Evolutionary conservation across 2,329 filamentous ascomycete genomes (phyloP).

Genomic region (Emmonsiellopsis sp.): DNA sequence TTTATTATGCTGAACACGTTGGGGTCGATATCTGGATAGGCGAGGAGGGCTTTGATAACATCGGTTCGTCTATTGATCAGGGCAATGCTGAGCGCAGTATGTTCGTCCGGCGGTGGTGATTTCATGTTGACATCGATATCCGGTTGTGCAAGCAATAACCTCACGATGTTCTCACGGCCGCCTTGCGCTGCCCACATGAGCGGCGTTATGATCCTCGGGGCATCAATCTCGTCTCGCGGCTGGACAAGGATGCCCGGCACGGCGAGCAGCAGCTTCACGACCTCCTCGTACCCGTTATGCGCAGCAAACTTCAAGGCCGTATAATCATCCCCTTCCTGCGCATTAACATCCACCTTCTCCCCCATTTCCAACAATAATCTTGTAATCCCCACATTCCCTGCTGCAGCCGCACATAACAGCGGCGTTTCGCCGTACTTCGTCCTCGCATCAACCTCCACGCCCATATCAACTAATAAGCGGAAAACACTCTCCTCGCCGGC

Average conservation of each 20-base stretch:
- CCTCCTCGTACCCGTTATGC: slow-evolving; percentile 11
- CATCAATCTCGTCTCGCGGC: not conserved
- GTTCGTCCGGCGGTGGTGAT: not conserved
- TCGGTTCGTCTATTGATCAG: not conserved
- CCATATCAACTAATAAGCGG: slow-evolving; percentile 9
- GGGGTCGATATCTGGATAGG: not conserved
- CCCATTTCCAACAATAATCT: slow-evolving; percentile 10
- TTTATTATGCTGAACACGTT: not conserved
- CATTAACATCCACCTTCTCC: slow-evolving; percentile 10
- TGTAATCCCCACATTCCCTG: slow-evolving; percentile 11
- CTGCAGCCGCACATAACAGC: slow-evolving; percentile 15
- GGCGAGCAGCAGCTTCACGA: slow-evolving; percentile 8
- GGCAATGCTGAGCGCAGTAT: not conserved
- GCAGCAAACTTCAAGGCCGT: slow-evolving; percentile 15
- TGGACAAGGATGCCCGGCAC: not conserved
- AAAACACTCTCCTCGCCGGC: slow-evolving; percentile 2
- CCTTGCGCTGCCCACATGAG: not conserved
- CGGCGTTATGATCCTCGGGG: not conserved
- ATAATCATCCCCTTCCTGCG: slow-evolving; percentile 11
- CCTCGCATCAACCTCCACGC: slow-evolving; percentile 11
- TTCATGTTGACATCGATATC: not conserved
- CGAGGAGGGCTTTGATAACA: not conserved
- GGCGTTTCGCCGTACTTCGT: slow-evolving; percentile 12
- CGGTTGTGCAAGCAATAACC: not conserved
- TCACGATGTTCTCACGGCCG: not conserved